Evolutionary conservation across 2,329 filamentous ascomycete genomes (phyloP), one percentile per base, ranked within the genome.

Genomic region (Trichophyton rubrum): DNA sequence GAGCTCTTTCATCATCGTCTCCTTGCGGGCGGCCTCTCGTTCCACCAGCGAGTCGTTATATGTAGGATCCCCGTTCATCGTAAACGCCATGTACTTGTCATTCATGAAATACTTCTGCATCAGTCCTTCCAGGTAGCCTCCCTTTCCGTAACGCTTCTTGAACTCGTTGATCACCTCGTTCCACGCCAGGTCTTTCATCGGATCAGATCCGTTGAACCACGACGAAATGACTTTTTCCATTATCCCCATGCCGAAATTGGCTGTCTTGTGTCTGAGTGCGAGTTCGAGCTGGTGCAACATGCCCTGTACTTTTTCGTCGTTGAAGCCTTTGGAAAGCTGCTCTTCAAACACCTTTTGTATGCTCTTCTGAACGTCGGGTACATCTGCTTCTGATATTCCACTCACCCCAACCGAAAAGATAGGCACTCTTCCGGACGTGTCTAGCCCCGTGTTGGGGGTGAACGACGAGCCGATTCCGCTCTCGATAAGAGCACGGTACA

Each of bases 201-300:
- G 92, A 71, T 97, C 89, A 2, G 90, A 85, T 3, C 92, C 93
- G 61, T 93, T 95, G 74, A 99, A 97, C 93, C 93, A 99, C 62
- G 88, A 86, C 1, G 90, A 87, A 70, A 95, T 89, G 6, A 96
- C 80, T 47, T 92, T 85, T 67, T 96, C 89, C 73, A 99, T 84
- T 59, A 97, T 82, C 17, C 86, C 86, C 80, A 96, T 89, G 13
- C 93, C 93, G 70, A 99, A 99, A 68, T 88, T 90, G 60, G 93
- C 89, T 0, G 90, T 96, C 79, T 97, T 97, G 77, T 99, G 90
- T 75, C 96, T 96, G 56, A 97, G 77, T 0, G 86, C 82, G n/a
- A 99, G 80, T 71, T 99, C 93, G 3, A 97, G 77, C 72, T 97
- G 92, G 72, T 99, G 93, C 59, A 99, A 80, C 64, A 95, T 88